These are phyloP conservation scores for Aspergillus persii DNA, from an alignment of 2,329 filamentous ascomycete genomes.

Conservation along the genomic window DNA sequence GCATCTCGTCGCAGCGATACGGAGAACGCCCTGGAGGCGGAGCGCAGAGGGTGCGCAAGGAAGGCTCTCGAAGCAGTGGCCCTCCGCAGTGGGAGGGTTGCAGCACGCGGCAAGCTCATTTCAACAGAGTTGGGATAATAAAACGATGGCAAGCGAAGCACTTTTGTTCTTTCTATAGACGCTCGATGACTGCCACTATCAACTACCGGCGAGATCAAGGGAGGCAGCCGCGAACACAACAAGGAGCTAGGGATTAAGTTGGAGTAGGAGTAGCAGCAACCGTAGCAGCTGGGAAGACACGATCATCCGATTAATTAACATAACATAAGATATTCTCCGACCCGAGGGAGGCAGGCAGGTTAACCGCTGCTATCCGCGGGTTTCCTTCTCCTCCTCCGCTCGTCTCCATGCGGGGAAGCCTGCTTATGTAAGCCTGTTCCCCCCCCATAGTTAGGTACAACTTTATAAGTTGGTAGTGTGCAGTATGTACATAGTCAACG, in stretches of 20 bases:
- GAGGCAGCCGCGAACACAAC: not conserved
- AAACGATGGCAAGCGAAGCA: not conserved
- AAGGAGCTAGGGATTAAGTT: not conserved
- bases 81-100: conserved; percentile 16
- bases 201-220: not conserved
- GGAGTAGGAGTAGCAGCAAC: not conserved
- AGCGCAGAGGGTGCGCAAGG: not conserved
- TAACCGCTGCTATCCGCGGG: not conserved
- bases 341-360: not conserved
- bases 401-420: conserved; percentile 18
- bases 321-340: not conserved
- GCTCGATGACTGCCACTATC: not conserved
- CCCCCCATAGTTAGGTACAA: too few relatives aligned
- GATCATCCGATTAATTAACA: too few relatives aligned
- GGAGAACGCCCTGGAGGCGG: conserved; percentile 43
- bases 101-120: conserved; percentile 16
- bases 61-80: conserved; percentile 6
- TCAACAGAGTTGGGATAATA: not conserved
- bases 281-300: not conserved
- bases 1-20: conserved; percentile 44
- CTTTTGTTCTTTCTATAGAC: not conserved
- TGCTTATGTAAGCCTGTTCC: not conserved
- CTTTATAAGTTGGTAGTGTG: too few relatives aligned
- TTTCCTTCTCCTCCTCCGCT: conserved; percentile 7
- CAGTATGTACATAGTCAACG: too few relatives aligned